Evolutionary conservation across 495 filamentous ascomycete genomes (phyloP).

Genomic region (Lindgomyces ingoldianus): DNA sequence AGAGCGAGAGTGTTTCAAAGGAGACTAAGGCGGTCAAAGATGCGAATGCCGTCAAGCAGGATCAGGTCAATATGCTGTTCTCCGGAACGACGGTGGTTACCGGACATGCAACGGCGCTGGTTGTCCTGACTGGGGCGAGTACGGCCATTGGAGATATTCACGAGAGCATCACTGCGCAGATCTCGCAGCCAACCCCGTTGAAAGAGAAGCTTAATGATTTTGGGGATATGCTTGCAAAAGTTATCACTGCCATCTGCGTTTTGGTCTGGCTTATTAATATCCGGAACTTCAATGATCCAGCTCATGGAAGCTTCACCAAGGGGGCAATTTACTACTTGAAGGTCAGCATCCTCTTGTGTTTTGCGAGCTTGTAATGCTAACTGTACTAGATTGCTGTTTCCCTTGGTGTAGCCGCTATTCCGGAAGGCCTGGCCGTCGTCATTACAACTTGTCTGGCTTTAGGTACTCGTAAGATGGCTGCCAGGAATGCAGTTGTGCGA

Average conservation of each 20-base stretch:
- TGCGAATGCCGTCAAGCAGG: conserved; percentile 88
- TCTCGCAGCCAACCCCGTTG: conserved; percentile 93
- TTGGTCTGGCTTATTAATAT: conserved; percentile 99
- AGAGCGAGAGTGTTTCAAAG: conserved; percentile 96
- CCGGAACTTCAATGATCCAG: conserved; percentile 90
- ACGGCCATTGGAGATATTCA: conserved; percentile 99
- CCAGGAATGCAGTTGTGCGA: conserved; percentile 94
- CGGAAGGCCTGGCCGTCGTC: conserved; percentile 94
- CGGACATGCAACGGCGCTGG: conserved; percentile 88
- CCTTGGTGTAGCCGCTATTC: conserved; percentile 95
- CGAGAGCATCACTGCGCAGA: conserved; percentile 96
- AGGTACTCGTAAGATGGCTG: conserved; percentile 96
- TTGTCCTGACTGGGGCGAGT: conserved; percentile 84
- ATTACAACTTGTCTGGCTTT: conserved; percentile 96
- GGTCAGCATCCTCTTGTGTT: conserved; percentile 23
- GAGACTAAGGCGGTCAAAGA: conserved; percentile 70
- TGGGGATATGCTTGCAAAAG: conserved; percentile 93
- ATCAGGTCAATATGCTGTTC: conserved; percentile 97
- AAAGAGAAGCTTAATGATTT: conserved; percentile 99
- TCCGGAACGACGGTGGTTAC: conserved; percentile 97
- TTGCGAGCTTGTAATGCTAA: conserved; percentile 15
- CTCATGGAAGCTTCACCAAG: conserved; percentile 92
- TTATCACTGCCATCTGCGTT: conserved; percentile 95
- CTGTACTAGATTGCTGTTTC: conserved; percentile 80
- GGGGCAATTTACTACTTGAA: conserved; percentile 99